Evolutionary conservation across 176 grass and related monocot genomes (phyloP), one percentile per base, ranked within the genome.

Genomic region (Pontederia paniculata): DNA sequence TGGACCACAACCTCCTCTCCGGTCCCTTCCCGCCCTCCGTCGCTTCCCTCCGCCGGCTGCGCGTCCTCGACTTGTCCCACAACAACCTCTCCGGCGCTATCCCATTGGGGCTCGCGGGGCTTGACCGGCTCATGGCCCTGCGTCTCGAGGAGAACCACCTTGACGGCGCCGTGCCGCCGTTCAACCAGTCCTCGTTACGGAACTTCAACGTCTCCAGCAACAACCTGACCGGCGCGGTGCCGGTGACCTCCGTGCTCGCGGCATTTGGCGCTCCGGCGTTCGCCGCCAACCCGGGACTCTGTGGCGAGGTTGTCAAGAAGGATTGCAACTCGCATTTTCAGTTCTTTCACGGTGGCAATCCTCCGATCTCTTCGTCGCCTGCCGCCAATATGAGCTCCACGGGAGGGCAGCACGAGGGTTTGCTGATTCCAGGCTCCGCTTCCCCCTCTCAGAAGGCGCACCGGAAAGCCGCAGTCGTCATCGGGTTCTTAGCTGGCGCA

Each of bases 171-270:
- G 60, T 97, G 37, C 93, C 93, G 9, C 21, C 83, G 0, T 81
- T 88, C 73, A 97, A 97, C 74, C 93, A 91, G 67, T 77, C 83
- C 0, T 81, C 80, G 12, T 73, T 97, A 23, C 81, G 68, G 73
- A 48, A 66, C 13, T 50, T 97, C 14, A 91, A 97, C 9, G 79
- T 91, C 0, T 97, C 86, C 11, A 68, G 55, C 69, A 97, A 97
- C 74, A 76, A 97, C 67, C 88, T 97, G 74, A 81, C 93, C 22
- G 93, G 93, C 6, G 80, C 93, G 6, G 77, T 97, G 7, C 86
- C 93, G 2, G 86, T 78, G 23, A 97, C 93, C 44, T 16, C 61
- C 47, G 50, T 69, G 9, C 57, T 97, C 23, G 59, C 66, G 52
- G 44, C 70, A 43, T 59, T 79, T 13, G 86, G 73, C 48, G 58